Conservation (phyloP, 805 yeast genomes). For the Zygoascus tannicola region DNA sequence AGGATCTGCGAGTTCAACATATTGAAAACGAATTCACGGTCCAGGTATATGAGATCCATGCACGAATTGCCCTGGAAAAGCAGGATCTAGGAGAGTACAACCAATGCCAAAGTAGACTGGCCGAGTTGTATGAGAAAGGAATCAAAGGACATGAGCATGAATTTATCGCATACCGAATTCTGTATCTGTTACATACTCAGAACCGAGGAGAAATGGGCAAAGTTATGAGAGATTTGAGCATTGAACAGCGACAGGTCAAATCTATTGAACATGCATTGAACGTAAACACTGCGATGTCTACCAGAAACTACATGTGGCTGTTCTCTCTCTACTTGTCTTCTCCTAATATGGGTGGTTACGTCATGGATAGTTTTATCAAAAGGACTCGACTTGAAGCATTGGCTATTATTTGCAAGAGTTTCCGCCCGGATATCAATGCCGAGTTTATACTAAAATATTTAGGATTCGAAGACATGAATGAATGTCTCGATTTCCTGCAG, state of each 20-base stretch:
- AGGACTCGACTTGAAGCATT: slow-evolving; percentile 53
- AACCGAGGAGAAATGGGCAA: slow-evolving; percentile 49
- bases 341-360: slow-evolving; percentile 35
- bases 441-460: slow-evolving; percentile 19
- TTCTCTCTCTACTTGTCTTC: slow-evolving; percentile 37
- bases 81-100: slow-evolving; percentile 89
- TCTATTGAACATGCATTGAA: slow-evolving; percentile 30
- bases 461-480: slow-evolving; percentile 32
- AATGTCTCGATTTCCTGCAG: slow-evolving; percentile 36
- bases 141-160: slow-evolving; percentile 41
- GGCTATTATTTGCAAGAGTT: slow-evolving; percentile 46
- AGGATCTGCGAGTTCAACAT: slow-evolving; percentile 87
- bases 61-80: slow-evolving; percentile 74
- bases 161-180: slow-evolving; percentile 60
- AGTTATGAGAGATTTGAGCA: slow-evolving; percentile 24
- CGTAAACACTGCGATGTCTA: slow-evolving; percentile 28
- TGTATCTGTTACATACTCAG: slow-evolving; percentile 67
- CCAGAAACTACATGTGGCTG: slow-evolving; percentile 45
- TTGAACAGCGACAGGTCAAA: slow-evolving; percentile 21
- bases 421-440: slow-evolving; percentile 28
- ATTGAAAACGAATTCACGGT: slow-evolving; percentile 70
- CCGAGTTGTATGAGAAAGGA: slow-evolving; percentile 45
- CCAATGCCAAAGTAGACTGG: slow-evolving; percentile 82
- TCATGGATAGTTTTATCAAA: slow-evolving; percentile 45
- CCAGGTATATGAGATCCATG: slow-evolving; percentile 75